Conservation (phyloP, 306 rosid species). For the Rosa lucieae region DNA sequence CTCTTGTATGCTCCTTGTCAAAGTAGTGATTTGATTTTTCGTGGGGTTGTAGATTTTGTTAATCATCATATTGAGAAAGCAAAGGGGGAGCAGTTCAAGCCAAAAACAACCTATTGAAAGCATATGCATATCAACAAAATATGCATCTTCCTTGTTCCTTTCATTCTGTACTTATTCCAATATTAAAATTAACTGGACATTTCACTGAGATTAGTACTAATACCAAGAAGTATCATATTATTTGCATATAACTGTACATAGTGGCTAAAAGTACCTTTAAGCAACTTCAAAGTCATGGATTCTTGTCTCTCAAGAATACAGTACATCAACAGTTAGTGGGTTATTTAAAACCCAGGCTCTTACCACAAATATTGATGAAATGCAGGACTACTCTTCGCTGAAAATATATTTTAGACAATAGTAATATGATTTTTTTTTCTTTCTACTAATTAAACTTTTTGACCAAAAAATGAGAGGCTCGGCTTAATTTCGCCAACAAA, state of each 20-base stretch:
- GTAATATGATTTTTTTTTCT: no score
- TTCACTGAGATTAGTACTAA: slow-evolving; percentile 18
- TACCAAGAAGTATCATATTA: background rate
- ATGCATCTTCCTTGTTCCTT: slow-evolving; percentile 6
- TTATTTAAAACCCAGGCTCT: background rate
- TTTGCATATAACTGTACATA: background rate
- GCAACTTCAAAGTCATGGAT: slow-evolving; percentile 22
- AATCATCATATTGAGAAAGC: background rate
- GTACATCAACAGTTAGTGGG: background rate
- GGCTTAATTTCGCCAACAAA: slow-evolving; percentile 5
- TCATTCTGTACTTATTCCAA: slow-evolving; percentile 1
- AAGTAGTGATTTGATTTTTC: background rate
- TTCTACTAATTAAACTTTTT: no score
- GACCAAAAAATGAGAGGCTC: background rate
- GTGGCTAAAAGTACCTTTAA: slow-evolving; percentile 8
- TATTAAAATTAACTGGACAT: slow-evolving; percentile 15
- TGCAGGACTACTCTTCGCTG: background rate
- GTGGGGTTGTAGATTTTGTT: background rate
- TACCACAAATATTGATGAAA: background rate
- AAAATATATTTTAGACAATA: no score
- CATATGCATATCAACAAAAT: background rate
- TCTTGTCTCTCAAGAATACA: background rate
- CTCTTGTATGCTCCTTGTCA: background rate
- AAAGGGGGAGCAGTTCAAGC: background rate
- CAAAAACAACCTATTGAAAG: background rate